Evolutionary conservation across 495 filamentous ascomycete species (phyloP), one percentile per base, ranked within the genome.

Genomic region (Daldinia loculata): DNA sequence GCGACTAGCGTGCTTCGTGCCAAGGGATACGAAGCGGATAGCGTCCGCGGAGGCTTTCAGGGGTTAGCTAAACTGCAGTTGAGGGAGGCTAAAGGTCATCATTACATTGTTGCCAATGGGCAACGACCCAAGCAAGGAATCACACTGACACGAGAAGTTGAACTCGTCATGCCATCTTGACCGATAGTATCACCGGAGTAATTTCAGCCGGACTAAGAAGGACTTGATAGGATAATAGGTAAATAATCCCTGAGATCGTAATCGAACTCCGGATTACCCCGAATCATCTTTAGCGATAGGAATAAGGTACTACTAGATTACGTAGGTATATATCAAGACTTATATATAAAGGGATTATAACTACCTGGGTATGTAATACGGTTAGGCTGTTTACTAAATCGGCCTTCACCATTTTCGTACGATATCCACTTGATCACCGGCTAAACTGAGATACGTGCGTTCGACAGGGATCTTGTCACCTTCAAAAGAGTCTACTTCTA

Each of bases 1-100:
- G 85, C 82, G n/a, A 83, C 84, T 12, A 84, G 83, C 64, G 82
- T 86, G 30, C 76, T 88, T 50, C 78, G 85, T 45, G 84, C 83
- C 3, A 83, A 83, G 62, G 83, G 82, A 0, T 71, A 84, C 30
- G 80, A 84, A 67, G 85, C 84, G 3, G 83, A 83, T 19, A 86
- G 83, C 65, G 72, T 87, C 30, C 76, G 79, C 11, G 84, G 85
- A 15, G 86, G 86, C 12, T 72, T 78, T 34, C 61, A 53, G 6
- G 45, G 50, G 8, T 34, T 72, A 34, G n/a, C 48, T 22, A 59
- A 59, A 19, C 27, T 69, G 11, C 59, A 68, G 15, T 27, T 60
- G 34, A 62, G 41, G 14, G 50, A 53, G 34, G 19, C 41, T 0
- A 56, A 9, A 26, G 51, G 48, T 0, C 39, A 45, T 0, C 39